Evolutionary conservation across 768 basidiomycete species (phyloP), one percentile per base, ranked within the genome.

Genomic region (Calocera cornea): DNA sequence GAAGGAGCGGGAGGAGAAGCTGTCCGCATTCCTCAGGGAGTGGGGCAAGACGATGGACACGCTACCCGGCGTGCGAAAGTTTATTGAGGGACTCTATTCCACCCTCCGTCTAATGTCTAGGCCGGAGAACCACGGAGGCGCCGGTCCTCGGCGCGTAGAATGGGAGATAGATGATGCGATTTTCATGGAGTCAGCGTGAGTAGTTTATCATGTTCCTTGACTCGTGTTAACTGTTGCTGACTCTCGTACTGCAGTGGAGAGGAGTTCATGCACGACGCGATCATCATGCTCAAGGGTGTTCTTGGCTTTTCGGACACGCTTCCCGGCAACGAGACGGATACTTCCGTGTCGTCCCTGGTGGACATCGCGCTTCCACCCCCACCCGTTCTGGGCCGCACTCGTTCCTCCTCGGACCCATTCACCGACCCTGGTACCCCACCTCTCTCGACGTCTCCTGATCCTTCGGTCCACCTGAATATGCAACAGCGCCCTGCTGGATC

Each of bases 111-210:
- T 92, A 41, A 91, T 94, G 74, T 85, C 86, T 47, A 82, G 94
- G 50, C 90, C 92, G 64, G 85, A 87, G 73, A 82, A 83, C 50
- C 80, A 91, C 41, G 92, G 93, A 54, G 92, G 93, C 66, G 89
- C 89, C 36, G 93, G 91, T 54, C 75, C 76, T 34, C 80, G 79
- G 72, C 80, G 83, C 72, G 86, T 95, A 66, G 83, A 89, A 72
- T 95, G 93, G 93, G 90, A 93, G 79, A 80, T 95, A 24, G 93
- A 95, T 76, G 93, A 95, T 79, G 92, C 92, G 22, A 90, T 95
- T 17, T 92, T 95, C 79, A 88, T 92, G 74, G 93, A 95, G 78
- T 85, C 92, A 70, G 92, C 90, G 92, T 92, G 81, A 81, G 92
- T 84, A 81, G 92, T 84, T 34, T 36, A 40, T 31, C 64, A n/a